Conservation (phyloP, 441 rosid genomes). For the Viola pubescens region DNA sequence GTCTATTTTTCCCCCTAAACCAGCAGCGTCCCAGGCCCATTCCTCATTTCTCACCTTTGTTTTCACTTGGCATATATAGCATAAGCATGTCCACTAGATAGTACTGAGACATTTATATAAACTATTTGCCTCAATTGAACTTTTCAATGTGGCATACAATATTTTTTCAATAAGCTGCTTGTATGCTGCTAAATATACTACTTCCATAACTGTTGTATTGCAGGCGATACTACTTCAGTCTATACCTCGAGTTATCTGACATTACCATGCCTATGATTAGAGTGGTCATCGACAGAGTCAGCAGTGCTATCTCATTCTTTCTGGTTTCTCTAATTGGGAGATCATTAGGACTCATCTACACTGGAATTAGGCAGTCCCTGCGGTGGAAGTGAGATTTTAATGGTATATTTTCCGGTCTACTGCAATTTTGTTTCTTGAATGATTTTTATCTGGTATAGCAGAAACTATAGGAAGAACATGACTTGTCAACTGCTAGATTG, state of each 20-base stretch:
- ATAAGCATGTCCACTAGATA: not conserved
- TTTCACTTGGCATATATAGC: conserved; percentile 7
- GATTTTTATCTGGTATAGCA: conserved; percentile 14
- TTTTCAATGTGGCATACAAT: too few relatives aligned
- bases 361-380: conserved; percentile 86
- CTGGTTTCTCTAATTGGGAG: conserved; percentile 79
- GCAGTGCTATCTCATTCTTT: conserved; percentile 76
- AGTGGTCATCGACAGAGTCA: conserved; percentile 58
- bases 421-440: conserved; percentile 15
- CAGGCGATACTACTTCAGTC: conserved; percentile 90
- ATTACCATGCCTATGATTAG: conserved; percentile 68
- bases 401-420: conserved; percentile 15
- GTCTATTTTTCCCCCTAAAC: conserved; percentile 15
- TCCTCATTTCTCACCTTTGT: too few relatives aligned
- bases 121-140: too few relatives aligned
- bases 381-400: conserved; percentile 59
- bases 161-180: too few relatives aligned
- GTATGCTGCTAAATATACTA: too few relatives aligned
- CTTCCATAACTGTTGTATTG: conserved; percentile 7
- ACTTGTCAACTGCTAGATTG: conserved; percentile 4
- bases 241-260: conserved; percentile 80
- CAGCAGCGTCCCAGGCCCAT: too few relatives aligned
- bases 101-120: too few relatives aligned
- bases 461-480: conserved; percentile 11
- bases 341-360: conserved; percentile 78